These are phyloP conservation scores for Exserohilum rostratum DNA, from an alignment of 2,329 filamentous ascomycete genomes.

Conservation along the genomic window DNA sequence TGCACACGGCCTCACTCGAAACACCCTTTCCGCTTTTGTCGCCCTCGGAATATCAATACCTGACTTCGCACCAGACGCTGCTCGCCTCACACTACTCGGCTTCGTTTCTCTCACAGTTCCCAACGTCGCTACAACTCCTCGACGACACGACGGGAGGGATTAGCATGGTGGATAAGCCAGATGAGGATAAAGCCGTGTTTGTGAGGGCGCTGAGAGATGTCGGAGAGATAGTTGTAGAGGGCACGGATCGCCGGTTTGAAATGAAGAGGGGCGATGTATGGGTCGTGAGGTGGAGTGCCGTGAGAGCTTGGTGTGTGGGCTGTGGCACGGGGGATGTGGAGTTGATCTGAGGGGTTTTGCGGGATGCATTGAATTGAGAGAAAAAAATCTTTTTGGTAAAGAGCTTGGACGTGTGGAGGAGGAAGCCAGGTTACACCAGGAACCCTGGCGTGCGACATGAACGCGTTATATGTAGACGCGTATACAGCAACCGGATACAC, in stretches of 20 bases:
- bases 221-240: constrained; percentile 61
- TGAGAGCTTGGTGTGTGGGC: constrained; percentile 65
- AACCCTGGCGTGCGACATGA: too few species aligned
- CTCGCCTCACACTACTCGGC: constrained; percentile 83
- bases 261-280: constrained; percentile 58
- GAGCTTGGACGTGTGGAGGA: too few species aligned
- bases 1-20: constrained; percentile 57
- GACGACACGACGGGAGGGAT: constrained; percentile 90
- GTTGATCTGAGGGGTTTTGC: constrained; percentile 51
- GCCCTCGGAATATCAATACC: constrained; percentile 77
- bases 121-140: constrained; percentile 76
- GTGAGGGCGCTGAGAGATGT: constrained; percentile 71
- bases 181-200: constrained; percentile 83
- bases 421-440: too few species aligned
- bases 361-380: too few species aligned
- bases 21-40: constrained; percentile 62
- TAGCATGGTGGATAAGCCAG: constrained; percentile 90
- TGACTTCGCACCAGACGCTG: constrained; percentile 82
- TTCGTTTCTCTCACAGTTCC: constrained; percentile 85
- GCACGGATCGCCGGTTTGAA: constrained; percentile 62
- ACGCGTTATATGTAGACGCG: too few species aligned
- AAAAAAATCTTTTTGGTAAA: too few species aligned
- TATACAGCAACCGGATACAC: too few species aligned
- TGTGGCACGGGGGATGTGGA: constrained; percentile 73
- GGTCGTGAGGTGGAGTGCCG: constrained; percentile 65